Conservation (phyloP, 805 yeast species). For the Lipomyces kockii region DNA sequence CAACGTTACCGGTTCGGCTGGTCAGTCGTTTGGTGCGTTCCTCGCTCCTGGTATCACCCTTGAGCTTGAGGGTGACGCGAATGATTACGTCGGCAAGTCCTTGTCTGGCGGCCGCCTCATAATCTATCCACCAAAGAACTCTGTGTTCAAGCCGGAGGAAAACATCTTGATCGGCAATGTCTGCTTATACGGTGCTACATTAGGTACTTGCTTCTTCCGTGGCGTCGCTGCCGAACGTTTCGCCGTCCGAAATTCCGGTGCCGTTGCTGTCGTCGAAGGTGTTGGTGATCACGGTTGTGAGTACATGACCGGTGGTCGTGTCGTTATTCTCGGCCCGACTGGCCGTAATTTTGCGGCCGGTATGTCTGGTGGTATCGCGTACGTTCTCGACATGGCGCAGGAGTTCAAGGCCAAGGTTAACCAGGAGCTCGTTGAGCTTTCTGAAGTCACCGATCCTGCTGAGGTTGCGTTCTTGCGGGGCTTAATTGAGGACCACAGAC, state of each 20-base stretch:
- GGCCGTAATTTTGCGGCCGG: constrained; percentile 96
- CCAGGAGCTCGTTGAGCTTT: constrained; percentile 77
- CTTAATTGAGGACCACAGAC: constrained; percentile 91
- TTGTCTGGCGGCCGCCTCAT: constrained; percentile 92
- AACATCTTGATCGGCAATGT: constrained; percentile 97
- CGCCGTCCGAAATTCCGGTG: constrained; percentile 98
- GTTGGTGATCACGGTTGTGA: constrained; percentile 99
- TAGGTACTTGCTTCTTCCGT: constrained; percentile 89
- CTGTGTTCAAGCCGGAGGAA: constrained; percentile 90
- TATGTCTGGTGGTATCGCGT: constrained; percentile 99
- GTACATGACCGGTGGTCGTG: constrained; percentile 99
- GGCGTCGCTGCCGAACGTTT: constrained; percentile 99
- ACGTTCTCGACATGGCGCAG: constrained; percentile 93
- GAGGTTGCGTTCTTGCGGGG: constrained; percentile 95
- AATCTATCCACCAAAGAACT: constrained; percentile 86
- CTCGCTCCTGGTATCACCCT: constrained; percentile 94
- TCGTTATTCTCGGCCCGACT: constrained; percentile 86
- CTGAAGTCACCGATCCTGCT: constrained; percentile 76
- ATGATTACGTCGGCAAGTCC: constrained; percentile 98
- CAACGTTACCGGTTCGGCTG: constrained; percentile 89
- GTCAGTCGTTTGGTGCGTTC: constrained; percentile 98
- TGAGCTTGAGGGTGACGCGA: constrained; percentile 95
- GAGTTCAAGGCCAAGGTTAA: constrained; percentile 78
- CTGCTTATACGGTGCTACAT: constrained; percentile 96
- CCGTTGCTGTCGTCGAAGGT: constrained; percentile 94